A percentile compares a stretch with the other conserved stretches of the same genome.
Evolutionary conservation across 108 stramenopile species (phyloP).

Genomic region (Skeletonema tropicum): DNA sequence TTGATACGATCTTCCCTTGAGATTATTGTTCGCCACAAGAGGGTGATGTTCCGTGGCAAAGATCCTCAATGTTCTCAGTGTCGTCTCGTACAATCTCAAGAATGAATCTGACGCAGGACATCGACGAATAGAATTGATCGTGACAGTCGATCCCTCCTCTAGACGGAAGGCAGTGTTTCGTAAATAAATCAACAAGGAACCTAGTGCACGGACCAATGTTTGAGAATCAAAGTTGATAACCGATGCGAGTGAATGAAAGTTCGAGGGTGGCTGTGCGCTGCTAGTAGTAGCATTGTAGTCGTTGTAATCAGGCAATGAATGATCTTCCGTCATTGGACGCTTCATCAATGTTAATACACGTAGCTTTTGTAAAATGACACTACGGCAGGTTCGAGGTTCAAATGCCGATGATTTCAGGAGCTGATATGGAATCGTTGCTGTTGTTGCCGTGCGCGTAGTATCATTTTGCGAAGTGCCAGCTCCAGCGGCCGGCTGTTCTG

Average conservation of each 20-base stretch:
- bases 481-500: background rate
- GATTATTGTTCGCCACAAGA: constrained; percentile 56
- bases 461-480: background rate
- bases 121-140: constrained; percentile 63
- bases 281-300: constrained; percentile 4
- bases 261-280: constrained; percentile 8
- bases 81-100: constrained; percentile 61
- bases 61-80: constrained; percentile 74
- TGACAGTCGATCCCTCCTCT: constrained; percentile 67
- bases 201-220: constrained; percentile 72
- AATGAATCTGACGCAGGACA: constrained; percentile 57
- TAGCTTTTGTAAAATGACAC: constrained; percentile 74
- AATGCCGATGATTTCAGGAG: constrained; percentile 75
- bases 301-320: constrained; percentile 20
- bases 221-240: constrained; percentile 84
- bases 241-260: constrained; percentile 76
- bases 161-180: constrained; percentile 74
- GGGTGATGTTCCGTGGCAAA: constrained; percentile 88
- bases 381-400: constrained; percentile 67
- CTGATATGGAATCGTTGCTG: constrained; percentile 66
- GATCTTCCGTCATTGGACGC: constrained; percentile 17
- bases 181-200: constrained; percentile 75
- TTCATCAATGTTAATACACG: constrained; percentile 66
- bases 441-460: constrained; percentile 4
- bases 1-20: constrained; percentile 31